These are phyloP conservation scores for Backusella australiensis DNA, from an alignment of 192 early-diverging fungal genomes.

Conservation along the genomic window DNA sequence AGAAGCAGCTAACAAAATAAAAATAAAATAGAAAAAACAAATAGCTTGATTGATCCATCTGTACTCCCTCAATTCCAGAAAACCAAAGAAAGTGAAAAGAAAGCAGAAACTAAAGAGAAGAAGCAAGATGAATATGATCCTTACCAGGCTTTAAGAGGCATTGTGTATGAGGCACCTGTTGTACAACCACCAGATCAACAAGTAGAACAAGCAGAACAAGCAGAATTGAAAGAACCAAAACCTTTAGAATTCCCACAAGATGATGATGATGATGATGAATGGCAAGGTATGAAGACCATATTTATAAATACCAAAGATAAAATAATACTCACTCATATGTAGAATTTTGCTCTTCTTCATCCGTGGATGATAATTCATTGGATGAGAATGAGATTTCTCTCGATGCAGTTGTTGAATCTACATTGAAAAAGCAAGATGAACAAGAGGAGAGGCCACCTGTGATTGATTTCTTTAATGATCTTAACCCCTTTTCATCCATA, in stretches of 20 bases:
- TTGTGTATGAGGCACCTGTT: background rate
- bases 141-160: constrained; percentile 9
- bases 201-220: background rate
- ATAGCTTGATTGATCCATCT: background rate
- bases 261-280: constrained; percentile 4
- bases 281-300: constrained; percentile 3
- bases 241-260: background rate
- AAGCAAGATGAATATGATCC: background rate
- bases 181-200: background rate
- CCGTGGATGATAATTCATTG: constrained; percentile 5
- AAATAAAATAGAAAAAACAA: background rate
- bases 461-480: background rate
- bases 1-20: background rate
- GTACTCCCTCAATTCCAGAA: constrained; percentile 9
- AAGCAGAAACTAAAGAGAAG: background rate
- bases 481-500: background rate
- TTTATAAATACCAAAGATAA: no score
- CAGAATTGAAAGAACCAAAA: background rate
- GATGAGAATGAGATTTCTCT: constrained; percentile 2
- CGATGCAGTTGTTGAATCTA: background rate
- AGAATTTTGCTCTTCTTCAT: constrained; percentile 16
- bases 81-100: background rate
- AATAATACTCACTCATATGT: background rate
- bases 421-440: background rate
- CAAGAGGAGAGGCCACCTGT: background rate